Base-by-base conservation (phyloP, 352 stramenopile genomes). In the Phytophthora citrophthora region DNA sequence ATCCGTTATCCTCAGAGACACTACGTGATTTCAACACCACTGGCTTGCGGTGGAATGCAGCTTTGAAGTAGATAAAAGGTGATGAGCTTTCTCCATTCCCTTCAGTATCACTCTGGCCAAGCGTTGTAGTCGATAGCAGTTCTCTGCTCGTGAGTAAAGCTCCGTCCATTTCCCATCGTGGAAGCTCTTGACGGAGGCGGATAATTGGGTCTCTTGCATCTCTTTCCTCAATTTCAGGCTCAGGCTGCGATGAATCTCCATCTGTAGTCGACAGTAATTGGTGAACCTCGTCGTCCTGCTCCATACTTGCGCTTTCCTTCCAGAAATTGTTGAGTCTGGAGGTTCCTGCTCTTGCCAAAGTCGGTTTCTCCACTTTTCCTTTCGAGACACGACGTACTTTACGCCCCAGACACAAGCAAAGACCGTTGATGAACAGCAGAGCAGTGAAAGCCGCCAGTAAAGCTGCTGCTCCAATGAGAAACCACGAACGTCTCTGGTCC, bases 401-500 rank as follows among this genome's bases (percentile, higher is more conserved):
- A 6, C 70, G 64, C 24, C 56, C 49, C 16, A 72, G 47, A 49
- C 49, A 59, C 27, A 64, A 41, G 26, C 66, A 75, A 36, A 73
- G 70, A 0, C 52, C 57, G 9, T 64, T 67, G 3, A 70, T 16
- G 24, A 61, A 72, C 24, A 78, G 39, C 12, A 65, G 11, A 6
- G 67, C 31, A 0, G 61, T 61, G 9, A 68, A 61, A 3, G 18
- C 61, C 23, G 44, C 45, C 18, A 75, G 70, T 11, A 69, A 46
- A 18, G 55, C 66, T 39, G 57, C 58, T 26, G 70, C 52, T 11
- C 58, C 57, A 5, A 78, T 72, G 13, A 78, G 38, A 43, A 78
- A 78, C 70, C 70, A 78, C 8, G 70, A 70, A 13, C 70, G 70
- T 9, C 56, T 49, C 29, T 78, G 70, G 24, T 73, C n/a, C 29